Evolutionary conservation across 805 yeast species (phyloP), one percentile per base, ranked within the genome.

Genomic region (Yamadazyma olivae): DNA sequence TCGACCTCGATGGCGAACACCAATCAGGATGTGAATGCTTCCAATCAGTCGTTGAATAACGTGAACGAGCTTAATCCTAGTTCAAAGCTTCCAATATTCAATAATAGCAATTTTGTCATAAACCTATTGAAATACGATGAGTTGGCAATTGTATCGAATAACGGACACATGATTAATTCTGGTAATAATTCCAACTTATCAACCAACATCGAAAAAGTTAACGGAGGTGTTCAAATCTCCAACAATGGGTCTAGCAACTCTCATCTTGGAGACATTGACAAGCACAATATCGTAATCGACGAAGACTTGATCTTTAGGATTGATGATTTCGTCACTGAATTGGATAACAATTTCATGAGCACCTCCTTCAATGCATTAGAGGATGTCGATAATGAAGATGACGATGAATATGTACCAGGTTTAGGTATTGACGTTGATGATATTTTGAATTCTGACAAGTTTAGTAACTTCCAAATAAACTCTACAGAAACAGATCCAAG

Each of bases 341-440:
- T 50, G 18, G 66, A 61, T 39, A 44, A 33, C 35, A 39, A 23
- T 14, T 27, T 27, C 10, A 27, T 31, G n/a, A 26, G 19, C 9
- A 18, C 24, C 6, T 20, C 36, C 6, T 30, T 38, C 29, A 39
- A 47, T 30, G 45, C 44, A 3, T 43, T 48, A 23, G 61, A 53
- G 29, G 57, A 53, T 14, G 55, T 58, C 20, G 68, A 55, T 18
- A 57, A 53, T 37, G 58, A 56, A 13, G 57, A 52, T 32, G 56
- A 48, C 17, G 64, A 53, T 17, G 68, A 62, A 5, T 67, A 63
- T 17, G 68, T 61, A 24, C 56, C 53, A n/a, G 61, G 61, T 1
- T 51, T 65, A 30, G 73, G 70, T 1, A 64, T 67, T 32, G 70
- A 66, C 45, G 71, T 65, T 4, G 73, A 67, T 40, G 68, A 59